Base-by-base conservation (phyloP, 208 protist species). In the Strigomonas culicis region DNA sequence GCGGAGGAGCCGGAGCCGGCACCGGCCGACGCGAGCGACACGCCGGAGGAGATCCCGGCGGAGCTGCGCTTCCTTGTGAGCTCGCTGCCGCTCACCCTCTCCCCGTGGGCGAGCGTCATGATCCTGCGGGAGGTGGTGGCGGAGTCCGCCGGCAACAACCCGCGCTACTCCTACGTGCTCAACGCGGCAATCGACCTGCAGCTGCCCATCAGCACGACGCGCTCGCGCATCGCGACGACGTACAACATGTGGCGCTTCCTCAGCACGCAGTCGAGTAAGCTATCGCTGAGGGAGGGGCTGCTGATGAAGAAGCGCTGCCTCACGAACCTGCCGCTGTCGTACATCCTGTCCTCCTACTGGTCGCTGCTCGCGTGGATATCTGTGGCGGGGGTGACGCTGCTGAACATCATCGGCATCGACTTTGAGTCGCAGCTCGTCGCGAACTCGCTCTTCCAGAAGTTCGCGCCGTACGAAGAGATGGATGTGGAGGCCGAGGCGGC, bases 181-280 rank as follows among this genome's bases (percentile, higher is more conserved):
- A 92, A 92, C 53, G 84, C 90, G 10, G 90, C 90, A 8, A 90
- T 96, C 63, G 84, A 96, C 36, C 75, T 96, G 47, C 90, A 96
- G 71, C 77, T 96, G 43, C 90, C 90, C 50, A 88, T 92, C 32
- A 91, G 82, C 44, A 93, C 90, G 50, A 92, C 86, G 21, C 86
- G 90, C 30, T 93, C 86, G 24, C 82, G 90, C 30, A 93, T 96
- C 39, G 90, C 90, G 17, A 92, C 86, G 30, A 88, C 85, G 61
- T 73, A 92, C 65, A 92, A 96, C 58, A 92, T 93, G 86, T 93
- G 87, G 83, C 77, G 82, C 36, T 93, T 96, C 60, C 74, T 96
- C 25, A 88, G 63, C 75, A 84, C 86, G 6, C 90, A 96, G 57
- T 72, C 84, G n/a, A 72, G 88, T 44, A 96, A 96, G 68, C 77